These are phyloP conservation scores for Didymella segeticola DNA, from an alignment of 2,329 filamentous ascomycete species.

Conservation along the genomic window DNA sequence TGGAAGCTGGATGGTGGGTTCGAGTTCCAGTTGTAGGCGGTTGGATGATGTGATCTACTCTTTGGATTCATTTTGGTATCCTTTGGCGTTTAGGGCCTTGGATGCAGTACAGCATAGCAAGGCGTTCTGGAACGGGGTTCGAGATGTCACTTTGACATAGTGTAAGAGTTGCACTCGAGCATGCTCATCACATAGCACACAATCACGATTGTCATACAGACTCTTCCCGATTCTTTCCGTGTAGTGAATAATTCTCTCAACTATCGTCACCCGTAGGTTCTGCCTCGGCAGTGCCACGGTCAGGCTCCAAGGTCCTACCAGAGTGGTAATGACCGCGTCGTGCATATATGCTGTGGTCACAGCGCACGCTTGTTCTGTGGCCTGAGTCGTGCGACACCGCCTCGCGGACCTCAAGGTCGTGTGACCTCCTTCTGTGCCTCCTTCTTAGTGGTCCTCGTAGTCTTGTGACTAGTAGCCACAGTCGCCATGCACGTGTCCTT, in stretches of 20 bases:
- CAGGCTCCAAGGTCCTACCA: too few species aligned
- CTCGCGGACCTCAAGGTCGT: not conserved
- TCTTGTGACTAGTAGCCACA: not conserved
- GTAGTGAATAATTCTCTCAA: too few species aligned
- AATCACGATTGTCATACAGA: not conserved
- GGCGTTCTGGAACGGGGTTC: not conserved
- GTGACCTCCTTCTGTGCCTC: too few species aligned
- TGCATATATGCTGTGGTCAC: constrained; percentile 23
- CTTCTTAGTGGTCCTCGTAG: too few species aligned
- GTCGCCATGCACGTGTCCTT: too few species aligned
- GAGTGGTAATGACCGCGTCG: too few species aligned
- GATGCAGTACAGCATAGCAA: not conserved
- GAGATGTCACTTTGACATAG: not conserved
- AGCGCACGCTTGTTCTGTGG: constrained; percentile 9
- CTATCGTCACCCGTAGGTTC: too few species aligned
- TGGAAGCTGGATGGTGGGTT: constrained; percentile 37
- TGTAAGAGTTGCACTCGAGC: not conserved
- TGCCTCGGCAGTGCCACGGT: too few species aligned
- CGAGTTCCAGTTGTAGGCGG: constrained; percentile 21
- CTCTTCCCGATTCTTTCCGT: too few species aligned
- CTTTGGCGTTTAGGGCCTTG: not conserved
- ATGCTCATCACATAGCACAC: not conserved
- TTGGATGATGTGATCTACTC: not conserved
- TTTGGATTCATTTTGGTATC: not conserved
- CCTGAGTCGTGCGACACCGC: not conserved